Evolutionary conservation across 495 filamentous ascomycete species (phyloP).

Genomic region (Xylaria curta): DNA sequence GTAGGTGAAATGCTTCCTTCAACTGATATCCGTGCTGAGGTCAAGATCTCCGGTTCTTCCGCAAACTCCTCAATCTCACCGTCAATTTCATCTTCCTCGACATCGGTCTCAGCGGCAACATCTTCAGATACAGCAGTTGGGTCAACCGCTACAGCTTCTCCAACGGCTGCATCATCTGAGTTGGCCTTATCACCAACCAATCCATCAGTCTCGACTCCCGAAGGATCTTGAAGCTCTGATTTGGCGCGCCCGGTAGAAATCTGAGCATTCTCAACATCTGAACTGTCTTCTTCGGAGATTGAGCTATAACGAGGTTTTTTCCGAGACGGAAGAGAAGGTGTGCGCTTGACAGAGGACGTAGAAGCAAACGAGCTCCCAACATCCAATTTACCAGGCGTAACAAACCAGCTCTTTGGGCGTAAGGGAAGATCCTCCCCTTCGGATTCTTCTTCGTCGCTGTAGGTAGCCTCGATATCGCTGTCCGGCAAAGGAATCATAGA

Average conservation of each 20-base stretch:
- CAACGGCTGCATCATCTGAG: conserved; percentile 28
- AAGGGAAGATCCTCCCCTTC: conserved; percentile 50
- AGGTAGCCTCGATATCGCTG: conserved; percentile 66
- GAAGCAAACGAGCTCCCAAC: conserved; percentile 8
- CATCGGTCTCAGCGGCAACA: conserved; percentile 27
- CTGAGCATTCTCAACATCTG: conserved; percentile 15
- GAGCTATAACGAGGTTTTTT: conserved; percentile 64
- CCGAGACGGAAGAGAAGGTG: conserved; percentile 44
- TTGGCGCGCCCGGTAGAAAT: neutral
- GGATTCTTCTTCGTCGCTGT: conserved; percentile 65
- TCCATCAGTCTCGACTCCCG: conserved; percentile 14
- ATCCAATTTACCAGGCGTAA: conserved; percentile 22
- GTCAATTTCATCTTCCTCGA: conserved; percentile 41
- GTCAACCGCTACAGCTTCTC: conserved; percentile 27
- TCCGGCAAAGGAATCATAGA: conserved; percentile 64
- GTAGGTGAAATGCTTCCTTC: conserved; percentile 52
- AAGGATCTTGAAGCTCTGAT: neutral
- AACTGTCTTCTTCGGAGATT: conserved; percentile 36
- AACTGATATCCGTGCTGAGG: conserved; percentile 61
- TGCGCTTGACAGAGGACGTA: conserved; percentile 17
- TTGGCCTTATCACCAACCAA: conserved; percentile 31
- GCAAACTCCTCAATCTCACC: conserved; percentile 51
- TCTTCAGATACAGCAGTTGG: conserved; percentile 22
- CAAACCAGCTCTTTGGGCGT: conserved; percentile 61
- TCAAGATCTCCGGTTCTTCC: conserved; percentile 62